phyloP scores from a whole-genome alignment of 768 basidiomycete species.

The Rhizopogon vinicolor region DNA sequence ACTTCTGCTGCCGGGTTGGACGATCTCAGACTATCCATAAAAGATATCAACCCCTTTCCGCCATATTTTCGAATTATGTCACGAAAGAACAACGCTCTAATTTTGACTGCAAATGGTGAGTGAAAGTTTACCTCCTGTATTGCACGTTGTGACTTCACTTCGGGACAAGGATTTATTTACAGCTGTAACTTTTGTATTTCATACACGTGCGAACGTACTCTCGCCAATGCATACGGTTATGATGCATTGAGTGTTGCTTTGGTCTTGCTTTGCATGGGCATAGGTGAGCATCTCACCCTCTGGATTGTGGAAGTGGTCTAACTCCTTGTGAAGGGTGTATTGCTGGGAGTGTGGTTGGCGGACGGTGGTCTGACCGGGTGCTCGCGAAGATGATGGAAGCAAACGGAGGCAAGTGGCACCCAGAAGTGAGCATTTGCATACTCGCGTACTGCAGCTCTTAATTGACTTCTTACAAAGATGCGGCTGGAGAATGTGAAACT shows the following conservation, averaged over 20 bases:
- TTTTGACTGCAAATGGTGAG: conserved; percentile 37
- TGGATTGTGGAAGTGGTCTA: background rate
- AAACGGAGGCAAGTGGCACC: conserved; percentile 45
- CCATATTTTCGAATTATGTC: conserved; percentile 56
- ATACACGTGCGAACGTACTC: conserved; percentile 72
- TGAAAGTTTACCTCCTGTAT: background rate
- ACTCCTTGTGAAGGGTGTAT: conserved; percentile 34
- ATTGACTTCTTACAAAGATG: conserved; percentile 44
- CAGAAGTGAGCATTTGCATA: conserved; percentile 49
- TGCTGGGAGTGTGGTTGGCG: conserved; percentile 51
- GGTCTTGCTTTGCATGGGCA: conserved; percentile 70
- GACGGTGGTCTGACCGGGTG: conserved; percentile 53
- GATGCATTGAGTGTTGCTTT: conserved; percentile 69
- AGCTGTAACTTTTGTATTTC: conserved; percentile 65
- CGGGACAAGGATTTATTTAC: conserved; percentile 55
- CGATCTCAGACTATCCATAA: conserved; percentile 50
- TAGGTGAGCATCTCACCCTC: conserved; percentile 37
- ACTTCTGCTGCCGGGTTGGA: conserved; percentile 9
- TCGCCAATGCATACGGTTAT: conserved; percentile 60
- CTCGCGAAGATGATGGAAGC: conserved; percentile 35
- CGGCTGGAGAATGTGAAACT: conserved; percentile 59
- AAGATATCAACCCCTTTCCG: conserved; percentile 71
- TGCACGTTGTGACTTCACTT: conserved; percentile 6
- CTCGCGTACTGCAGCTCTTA: background rate
- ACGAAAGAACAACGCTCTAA: conserved; percentile 61